These are phyloP conservation scores for Solanum lycopersicoides DNA, from an alignment of 257 asterid species.

Conservation along the genomic window DNA sequence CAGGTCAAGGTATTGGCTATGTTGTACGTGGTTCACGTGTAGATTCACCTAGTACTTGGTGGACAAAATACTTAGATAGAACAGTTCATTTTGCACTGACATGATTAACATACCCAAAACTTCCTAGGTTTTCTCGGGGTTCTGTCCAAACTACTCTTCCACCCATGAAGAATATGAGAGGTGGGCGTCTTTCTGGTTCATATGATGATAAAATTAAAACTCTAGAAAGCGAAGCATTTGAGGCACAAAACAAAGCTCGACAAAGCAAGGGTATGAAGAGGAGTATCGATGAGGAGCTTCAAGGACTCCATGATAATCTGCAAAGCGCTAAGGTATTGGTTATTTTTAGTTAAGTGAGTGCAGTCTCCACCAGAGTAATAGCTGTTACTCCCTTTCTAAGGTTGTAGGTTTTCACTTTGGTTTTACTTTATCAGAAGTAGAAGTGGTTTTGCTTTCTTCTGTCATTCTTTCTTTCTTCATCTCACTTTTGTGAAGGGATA, in stretches of 20 bases:
- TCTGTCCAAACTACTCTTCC: conserved; percentile 83
- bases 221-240: conserved; percentile 48
- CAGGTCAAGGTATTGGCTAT: neutral
- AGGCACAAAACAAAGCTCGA: conserved; percentile 33
- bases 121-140: conserved; percentile 76
- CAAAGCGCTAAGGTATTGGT: conserved; percentile 41
- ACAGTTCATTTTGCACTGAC: neutral
- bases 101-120: neutral
- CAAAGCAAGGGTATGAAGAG: conserved; percentile 46
- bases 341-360: neutral
- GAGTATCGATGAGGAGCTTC: conserved; percentile 45
- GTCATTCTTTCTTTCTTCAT: neutral
- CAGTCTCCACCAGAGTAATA: neutral
- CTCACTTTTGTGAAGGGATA: neutral
- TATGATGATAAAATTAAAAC: conserved; percentile 52
- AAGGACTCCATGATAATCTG: conserved; percentile 23
- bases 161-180: conserved; percentile 45
- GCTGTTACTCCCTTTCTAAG: neutral
- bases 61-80: neutral
- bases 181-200: conserved; percentile 82
- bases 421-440: neutral
- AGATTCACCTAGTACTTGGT: neutral
- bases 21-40: neutral
- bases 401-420: neutral
- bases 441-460: neutral